A percentile compares a stretch with the other conserved stretches of the same genome.
These are phyloP conservation scores for Dictyostelium discoideum DNA, from an alignment of 78 protist genomes.

Conservation along the genomic window DNA sequence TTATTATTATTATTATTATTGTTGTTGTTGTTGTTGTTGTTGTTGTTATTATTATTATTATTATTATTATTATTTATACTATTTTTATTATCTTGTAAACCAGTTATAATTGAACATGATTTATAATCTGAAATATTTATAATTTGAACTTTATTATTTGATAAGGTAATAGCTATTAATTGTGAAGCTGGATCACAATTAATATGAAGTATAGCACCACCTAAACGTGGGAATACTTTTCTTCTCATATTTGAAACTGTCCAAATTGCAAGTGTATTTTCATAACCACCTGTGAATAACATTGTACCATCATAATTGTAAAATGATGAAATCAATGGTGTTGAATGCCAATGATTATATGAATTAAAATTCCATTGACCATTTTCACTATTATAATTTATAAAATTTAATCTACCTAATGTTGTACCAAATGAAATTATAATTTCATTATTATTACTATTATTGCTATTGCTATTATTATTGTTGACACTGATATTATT, in stretches of 20 bases:
- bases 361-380: not conserved
- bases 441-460: not conserved
- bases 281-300: constrained; percentile 58
- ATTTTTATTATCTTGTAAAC: not conserved
- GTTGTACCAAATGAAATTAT: constrained; percentile 7
- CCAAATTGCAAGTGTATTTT: constrained; percentile 18
- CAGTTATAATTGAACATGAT: constrained; percentile 4
- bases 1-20: not conserved
- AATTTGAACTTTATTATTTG: constrained; percentile 26
- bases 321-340: not conserved
- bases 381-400: not conserved
- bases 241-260: not conserved
- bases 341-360: constrained; percentile 74
- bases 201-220: constrained; percentile 26
- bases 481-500: too few relatives aligned
- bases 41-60: not conserved
- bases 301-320: constrained; percentile 31
- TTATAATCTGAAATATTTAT: not conserved
- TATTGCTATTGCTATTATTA: not conserved
- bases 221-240: constrained; percentile 38
- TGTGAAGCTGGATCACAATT: not conserved
- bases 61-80: too few relatives aligned
- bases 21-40: not conserved
- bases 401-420: constrained; percentile 36
- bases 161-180: not conserved